phyloP scores from a whole-genome alignment of 305 asterid species.

The Fraxinus sp. region DNA sequence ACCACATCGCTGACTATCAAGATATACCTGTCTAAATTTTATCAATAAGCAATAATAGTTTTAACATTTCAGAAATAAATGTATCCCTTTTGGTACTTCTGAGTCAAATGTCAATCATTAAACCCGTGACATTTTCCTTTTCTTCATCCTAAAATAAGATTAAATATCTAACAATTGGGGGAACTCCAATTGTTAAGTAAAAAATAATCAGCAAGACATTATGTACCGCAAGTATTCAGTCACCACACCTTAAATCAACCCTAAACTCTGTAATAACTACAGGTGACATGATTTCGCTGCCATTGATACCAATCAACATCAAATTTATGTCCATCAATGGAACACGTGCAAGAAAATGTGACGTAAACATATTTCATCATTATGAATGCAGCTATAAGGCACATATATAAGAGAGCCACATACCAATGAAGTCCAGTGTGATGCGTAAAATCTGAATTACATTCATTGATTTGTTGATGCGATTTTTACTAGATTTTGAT shows the following conservation, averaged over 20 bases:
- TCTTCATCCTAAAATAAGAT: not conserved
- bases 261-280: not conserved
- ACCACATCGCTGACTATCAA: not conserved
- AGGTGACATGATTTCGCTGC: not conserved
- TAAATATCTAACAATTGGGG: not conserved
- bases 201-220: not conserved
- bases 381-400: constrained; percentile 10
- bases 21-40: not conserved
- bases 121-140: not conserved
- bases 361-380: not conserved
- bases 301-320: not conserved
- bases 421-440: constrained; percentile 87
- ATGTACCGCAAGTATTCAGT: not conserved
- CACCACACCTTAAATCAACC: not conserved
- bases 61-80: not conserved
- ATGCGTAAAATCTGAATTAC: constrained; percentile 84
- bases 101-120: not conserved
- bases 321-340: constrained; percentile 14
- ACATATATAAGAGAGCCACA: constrained; percentile 17
- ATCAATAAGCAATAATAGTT: not conserved
- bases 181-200: not conserved
- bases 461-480: constrained; percentile 68
- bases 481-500: constrained; percentile 62
- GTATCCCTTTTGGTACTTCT: not conserved
- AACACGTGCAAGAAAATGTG: constrained; percentile 11